Base-by-base conservation (phyloP, 495 filamentous ascomycete species). In the Xanthoparmelia taractica region DNA sequence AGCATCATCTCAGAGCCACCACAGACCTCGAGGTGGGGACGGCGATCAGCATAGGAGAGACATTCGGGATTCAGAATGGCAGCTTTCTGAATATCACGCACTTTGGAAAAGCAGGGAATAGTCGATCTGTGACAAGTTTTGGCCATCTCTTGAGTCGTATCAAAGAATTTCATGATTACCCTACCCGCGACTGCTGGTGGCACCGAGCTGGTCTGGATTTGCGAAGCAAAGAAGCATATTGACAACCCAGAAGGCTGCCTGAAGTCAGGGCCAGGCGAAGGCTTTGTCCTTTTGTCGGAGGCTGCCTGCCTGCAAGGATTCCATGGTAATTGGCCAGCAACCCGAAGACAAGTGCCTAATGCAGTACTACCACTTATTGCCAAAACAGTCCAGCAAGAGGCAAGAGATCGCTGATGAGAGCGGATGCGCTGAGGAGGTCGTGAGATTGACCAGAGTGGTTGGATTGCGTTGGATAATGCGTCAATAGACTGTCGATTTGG, bases 231-330 rank as follows among this genome's bases (percentile, higher is more conserved):
- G 8, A n/a, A 47, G 43, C 43, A 47, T 11, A n/a, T 23, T 23
- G 6, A 18, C 18, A 23, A 23, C 20, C 43, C 43, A 47, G 43
- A 23, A 47, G 43, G 43, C 20, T 47, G 23, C 43, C n/a, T 8
- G n/a, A 47, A n/a, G 8, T 47, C 40, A n/a, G n/a, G n/a, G n/a
- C n/a, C n/a, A n/a, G n/a, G n/a, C n/a, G n/a, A n/a, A n/a, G n/a
- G n/a, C n/a, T n/a, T n/a, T 37, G 34, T 37, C 11, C 34, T 37
- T 37, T 37, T 36, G 8, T 34, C 29, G 25, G 54, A 57, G n/a
- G 54, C 18, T 1, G 54, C 54, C 29, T 37, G 54, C 54, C 34
- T 57, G 54, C 54, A 57, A 36, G 54, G 54, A 2, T 57, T 57
- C 34, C 54, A 13, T 20, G 54, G 34, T 10, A 5, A 15, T 31